Base-by-base conservation (phyloP, 352 stramenopile species). In the Globisporangium uncinulatum region DNA sequence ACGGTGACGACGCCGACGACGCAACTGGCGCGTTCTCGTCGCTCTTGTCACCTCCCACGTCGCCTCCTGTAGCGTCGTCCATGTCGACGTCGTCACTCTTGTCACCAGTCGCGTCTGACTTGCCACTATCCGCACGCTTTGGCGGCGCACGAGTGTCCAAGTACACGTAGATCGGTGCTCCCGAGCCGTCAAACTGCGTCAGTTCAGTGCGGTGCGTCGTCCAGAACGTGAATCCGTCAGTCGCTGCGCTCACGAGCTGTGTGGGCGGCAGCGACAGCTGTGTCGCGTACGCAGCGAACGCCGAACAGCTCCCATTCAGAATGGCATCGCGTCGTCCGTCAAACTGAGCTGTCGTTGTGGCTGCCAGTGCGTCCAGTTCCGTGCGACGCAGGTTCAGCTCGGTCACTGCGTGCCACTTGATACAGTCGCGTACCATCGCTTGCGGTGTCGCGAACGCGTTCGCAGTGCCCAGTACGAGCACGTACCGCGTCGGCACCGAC, bases 351-450 rank as follows among this genome's bases (percentile, higher is more conserved):
- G 32, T 9, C 32, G 39, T 14, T 11, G 39, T 11, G 11, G 39
- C 39, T 8, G 42, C 20, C 42, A 24, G 15, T 9, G 14, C 34
- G 15, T 65, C 36, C 2, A 54, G 36, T 5, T 71, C 61, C 42
- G 67, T 34, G 10, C 66, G 55, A 0, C 68, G 67, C 21, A 83
- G 50, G 24, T 86, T 68, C 13, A 78, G 52, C 63, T 89, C 79
- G 11, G 65, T 66, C 64, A 85, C 72, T 29, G 67, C 64, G 50
- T 87, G 75, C 51, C 66, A 75, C 66, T 83, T 70, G 59, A 89
- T 63, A 10, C 66, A 74, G 44, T 82, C 65, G n/a, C 63, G 71
- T 13, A 87, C 31, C 56, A 87, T 71, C 10, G 68, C 63, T 10
- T 65, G 66, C 0, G 76, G 79, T 11, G 60, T 71, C 46, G 57